Conservation (phyloP, 495 filamentous ascomycete genomes). For the Delitschia confertaspora region DNA sequence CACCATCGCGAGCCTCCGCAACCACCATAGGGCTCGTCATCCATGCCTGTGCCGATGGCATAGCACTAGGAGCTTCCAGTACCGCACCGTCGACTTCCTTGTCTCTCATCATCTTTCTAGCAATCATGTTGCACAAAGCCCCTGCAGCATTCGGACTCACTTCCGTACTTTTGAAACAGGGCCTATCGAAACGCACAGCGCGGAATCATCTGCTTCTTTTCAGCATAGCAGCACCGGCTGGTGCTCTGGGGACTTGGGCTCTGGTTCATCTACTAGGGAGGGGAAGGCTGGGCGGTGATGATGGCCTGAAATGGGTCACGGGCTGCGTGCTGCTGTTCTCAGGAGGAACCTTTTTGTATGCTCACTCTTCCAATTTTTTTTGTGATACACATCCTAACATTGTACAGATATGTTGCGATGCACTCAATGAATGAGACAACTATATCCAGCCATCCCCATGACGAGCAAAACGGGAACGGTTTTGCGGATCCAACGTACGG, state of each 20-base stretch:
- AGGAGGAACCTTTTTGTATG: constrained; percentile 90
- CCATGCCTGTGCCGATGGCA: constrained; percentile 91
- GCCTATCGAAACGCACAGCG: constrained; percentile 74
- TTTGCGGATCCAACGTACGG: constrained; percentile 44
- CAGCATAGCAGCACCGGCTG: constrained; percentile 79
- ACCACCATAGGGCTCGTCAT: constrained; percentile 94
- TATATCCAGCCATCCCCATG: constrained; percentile 34
- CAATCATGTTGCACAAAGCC: constrained; percentile 95
- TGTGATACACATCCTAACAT: background rate
- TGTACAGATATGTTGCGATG: constrained; percentile 88
- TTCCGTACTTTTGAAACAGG: constrained; percentile 78
- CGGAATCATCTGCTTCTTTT: constrained; percentile 82
- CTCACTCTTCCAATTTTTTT: constrained; percentile 9
- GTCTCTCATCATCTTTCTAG: constrained; percentile 83
- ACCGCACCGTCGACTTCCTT: constrained; percentile 52
- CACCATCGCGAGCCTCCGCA: constrained; percentile 39
- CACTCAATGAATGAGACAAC: constrained; percentile 90
- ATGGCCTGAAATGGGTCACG: constrained; percentile 70
- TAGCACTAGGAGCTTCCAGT: constrained; percentile 84
- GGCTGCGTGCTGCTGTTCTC: constrained; percentile 87
- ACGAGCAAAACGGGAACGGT: constrained; percentile 52
- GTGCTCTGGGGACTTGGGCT: constrained; percentile 74
- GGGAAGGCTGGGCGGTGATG: constrained; percentile 37
- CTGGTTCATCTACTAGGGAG: constrained; percentile 61
- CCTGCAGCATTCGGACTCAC: constrained; percentile 94